phyloP scores from a whole-genome alignment of 2,329 filamentous ascomycete species.

The Fusarium agapanthi region DNA sequence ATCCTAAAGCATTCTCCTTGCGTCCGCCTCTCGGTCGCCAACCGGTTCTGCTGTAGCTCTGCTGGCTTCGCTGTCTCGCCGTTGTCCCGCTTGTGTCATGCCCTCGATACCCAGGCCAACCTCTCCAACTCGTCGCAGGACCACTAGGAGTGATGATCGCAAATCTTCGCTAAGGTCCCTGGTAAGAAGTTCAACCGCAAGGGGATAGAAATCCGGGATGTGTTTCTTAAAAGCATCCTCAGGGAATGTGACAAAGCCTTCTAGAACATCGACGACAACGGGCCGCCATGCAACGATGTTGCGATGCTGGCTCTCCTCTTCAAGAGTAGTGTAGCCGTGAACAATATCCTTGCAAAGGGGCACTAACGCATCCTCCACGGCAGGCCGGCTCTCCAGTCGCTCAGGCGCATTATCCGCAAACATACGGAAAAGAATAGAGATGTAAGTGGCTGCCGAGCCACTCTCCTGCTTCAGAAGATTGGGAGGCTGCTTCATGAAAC shows the following conservation, averaged over 20 bases:
- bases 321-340: conserved; percentile 81
- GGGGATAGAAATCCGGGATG: conserved; percentile 83
- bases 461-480: conserved; percentile 98
- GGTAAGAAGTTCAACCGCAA: conserved; percentile 82
- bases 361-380: conserved; percentile 91
- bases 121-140: conserved; percentile 86
- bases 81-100: conserved; percentile 50
- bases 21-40: conserved; percentile 46
- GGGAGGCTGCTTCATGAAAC: conserved; percentile 99
- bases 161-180: conserved; percentile 85
- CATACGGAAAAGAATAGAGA: conserved; percentile 96
- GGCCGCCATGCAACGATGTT: conserved; percentile 98
- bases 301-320: conserved; percentile 95
- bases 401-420: conserved; percentile 90
- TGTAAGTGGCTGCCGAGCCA: conserved; percentile 91
- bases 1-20: conserved; percentile 48
- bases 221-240: conserved; percentile 81
- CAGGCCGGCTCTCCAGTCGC: conserved; percentile 77
- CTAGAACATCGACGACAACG: conserved; percentile 95
- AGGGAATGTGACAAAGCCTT: conserved; percentile 89
- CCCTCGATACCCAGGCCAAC: conserved; percentile 67
- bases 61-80: conserved; percentile 55
- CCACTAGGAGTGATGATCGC: conserved; percentile 76
- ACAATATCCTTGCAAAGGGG: conserved; percentile 97
- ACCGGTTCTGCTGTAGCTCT: conserved; percentile 42